Percentiles rank a stretch among this genome's conserved stretches.
Evolutionary conservation across 1,139 yeast genomes (phyloP).

Genomic region (Arxiozyma heterogenica): DNA sequence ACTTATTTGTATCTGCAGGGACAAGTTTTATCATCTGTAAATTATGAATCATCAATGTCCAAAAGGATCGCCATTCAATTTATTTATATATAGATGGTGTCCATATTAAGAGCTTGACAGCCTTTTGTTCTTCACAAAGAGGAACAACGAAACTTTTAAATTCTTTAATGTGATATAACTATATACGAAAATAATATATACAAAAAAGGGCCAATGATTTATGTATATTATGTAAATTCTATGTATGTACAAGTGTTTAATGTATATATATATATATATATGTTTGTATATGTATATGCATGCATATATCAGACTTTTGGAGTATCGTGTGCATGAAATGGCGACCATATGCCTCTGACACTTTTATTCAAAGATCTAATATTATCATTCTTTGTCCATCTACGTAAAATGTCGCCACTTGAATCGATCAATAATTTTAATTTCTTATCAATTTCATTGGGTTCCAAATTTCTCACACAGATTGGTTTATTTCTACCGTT

Average conservation of each 20-base stretch:
- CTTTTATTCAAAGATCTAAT: conserved; percentile 74
- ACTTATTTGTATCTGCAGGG: background rate
- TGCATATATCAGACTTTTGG: conserved; percentile 43
- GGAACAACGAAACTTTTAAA: too few species aligned
- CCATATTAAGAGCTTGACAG: too few species aligned
- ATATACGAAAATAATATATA: background rate
- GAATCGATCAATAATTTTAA: conserved; percentile 47
- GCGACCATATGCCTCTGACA: conserved; percentile 97
- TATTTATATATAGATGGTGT: too few species aligned
- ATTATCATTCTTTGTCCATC: conserved; percentile 55
- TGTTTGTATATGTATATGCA: background rate
- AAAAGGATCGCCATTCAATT: too few species aligned
- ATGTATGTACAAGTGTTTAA: too few species aligned
- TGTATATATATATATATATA: background rate
- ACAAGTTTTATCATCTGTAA: too few species aligned
- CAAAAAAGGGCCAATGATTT: too few species aligned
- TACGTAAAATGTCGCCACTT: conserved; percentile 50
- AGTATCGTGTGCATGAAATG: conserved; percentile 60
- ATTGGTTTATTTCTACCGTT: conserved; percentile 42
- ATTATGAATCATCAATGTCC: too few species aligned
- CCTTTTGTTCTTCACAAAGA: background rate
- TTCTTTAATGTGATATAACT: background rate
- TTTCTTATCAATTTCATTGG: conserved; percentile 45
- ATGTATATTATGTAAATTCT: too few species aligned
- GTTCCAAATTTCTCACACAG: conserved; percentile 53